Base-by-base conservation (phyloP, 176 grass and related monocot species). In the Dendrocalamus sinicus region DNA sequence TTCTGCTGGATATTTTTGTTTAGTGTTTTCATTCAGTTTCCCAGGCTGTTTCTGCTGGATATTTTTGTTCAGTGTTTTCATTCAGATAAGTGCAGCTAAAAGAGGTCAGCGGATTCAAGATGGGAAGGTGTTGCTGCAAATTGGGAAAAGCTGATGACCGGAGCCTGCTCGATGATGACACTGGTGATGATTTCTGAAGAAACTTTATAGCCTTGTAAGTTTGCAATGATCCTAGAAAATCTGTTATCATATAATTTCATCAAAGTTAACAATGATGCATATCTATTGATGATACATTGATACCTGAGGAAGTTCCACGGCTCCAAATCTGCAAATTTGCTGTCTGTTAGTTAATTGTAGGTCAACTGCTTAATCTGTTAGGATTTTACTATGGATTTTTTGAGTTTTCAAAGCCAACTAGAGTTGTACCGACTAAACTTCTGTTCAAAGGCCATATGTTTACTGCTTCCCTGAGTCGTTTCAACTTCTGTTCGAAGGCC, bases 241-340 rank as follows among this genome's bases (percentile, higher is more conserved):
- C 13, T 70, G 19, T 80, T 30, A 39, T 67, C 20, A n/a, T n/a
- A 59, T 41, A 78, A 35, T 26, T 62, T 81, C 26, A 65, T 66
- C 16, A 6, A 67, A 67, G 19, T 67, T 81, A 30, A 14, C 26
- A 48, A 9, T 80, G 26, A 39, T 67, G 52, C 14, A 52, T 53
- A 16, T 22, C 6, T 41, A 15, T 41, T 20, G 62, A 14, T 30
- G 17, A 80, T 80, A 51, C 48, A 15, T 51, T 51, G 12, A 51
- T 51, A 51, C 52, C 7, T 17, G 14, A 43, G 19, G 37, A 81
- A 26, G n/a, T 50, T n/a, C 64, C 22, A 26, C 51, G 19, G 22
- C 9, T 57, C 39, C 17, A 26, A 39, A 26, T 57, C 22, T 17
- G 52, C 52, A 54, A 54, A 17, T 54, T 54, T 81, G 65, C 17